These are phyloP conservation scores for Rosa rugosa DNA, from an alignment of 306 rosid species.

Conservation along the genomic window DNA sequence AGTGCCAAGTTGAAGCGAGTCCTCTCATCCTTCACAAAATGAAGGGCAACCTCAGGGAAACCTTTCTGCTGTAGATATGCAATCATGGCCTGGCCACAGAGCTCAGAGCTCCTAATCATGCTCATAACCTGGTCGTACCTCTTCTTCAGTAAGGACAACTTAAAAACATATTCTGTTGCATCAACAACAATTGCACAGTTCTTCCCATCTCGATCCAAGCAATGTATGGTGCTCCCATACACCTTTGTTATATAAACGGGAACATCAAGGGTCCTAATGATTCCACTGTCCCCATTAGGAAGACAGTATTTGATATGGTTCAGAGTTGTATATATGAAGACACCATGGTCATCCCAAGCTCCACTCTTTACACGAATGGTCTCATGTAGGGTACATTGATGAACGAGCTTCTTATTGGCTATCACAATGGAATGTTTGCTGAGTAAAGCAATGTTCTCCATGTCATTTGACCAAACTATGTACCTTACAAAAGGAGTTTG, in stretches of 20 bases:
- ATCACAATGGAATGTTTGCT: conserved; percentile 80
- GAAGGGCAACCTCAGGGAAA: conserved; percentile 90
- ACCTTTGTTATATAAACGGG: conserved; percentile 81
- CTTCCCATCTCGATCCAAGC: conserved; percentile 91
- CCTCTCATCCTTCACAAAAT: conserved; percentile 87
- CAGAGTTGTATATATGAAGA: conserved; percentile 77
- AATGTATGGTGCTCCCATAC: conserved; percentile 57
- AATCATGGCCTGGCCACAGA: conserved; percentile 90
- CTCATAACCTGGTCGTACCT: conserved; percentile 76
- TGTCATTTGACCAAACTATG: conserved; percentile 77
- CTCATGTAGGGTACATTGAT: conserved; percentile 89
- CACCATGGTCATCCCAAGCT: conserved; percentile 89
- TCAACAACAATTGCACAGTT: conserved; percentile 59
- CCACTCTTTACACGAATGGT: conserved; percentile 93
- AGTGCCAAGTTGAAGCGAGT: conserved; percentile 81
- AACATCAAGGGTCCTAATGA: conserved; percentile 69
- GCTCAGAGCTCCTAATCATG: conserved; percentile 82
- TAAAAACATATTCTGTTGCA: conserved; percentile 76
- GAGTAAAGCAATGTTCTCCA: conserved; percentile 78
- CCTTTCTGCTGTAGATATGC: conserved; percentile 91
- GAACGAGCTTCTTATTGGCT: conserved; percentile 79
- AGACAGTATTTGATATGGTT: conserved; percentile 88
- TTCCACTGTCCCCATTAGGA: conserved; percentile 83
- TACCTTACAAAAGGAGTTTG: conserved; percentile 80
- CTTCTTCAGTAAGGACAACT: conserved; percentile 70